Evolutionary conservation across 495 filamentous ascomycete species (phyloP), one percentile per base, ranked within the genome.

Genomic region (Aspergillus avenaceus): DNA sequence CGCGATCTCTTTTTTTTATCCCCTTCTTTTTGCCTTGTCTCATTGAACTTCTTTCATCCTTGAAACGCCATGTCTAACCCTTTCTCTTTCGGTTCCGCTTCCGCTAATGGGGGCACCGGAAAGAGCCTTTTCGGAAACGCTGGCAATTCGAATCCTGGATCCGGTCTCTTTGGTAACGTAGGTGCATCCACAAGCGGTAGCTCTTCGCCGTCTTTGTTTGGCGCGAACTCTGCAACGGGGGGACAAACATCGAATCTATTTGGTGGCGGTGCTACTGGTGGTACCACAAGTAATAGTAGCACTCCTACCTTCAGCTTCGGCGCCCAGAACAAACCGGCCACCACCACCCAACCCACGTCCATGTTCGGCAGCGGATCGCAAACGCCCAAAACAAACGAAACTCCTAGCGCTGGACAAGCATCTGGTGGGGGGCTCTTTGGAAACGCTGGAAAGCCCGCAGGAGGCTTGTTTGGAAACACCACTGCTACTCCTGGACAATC

Each of bases 371-470:
- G 55, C 31, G 54, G 41, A 47, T 54, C 61, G 28, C 60, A 65
- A 40, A 74, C 74, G 16, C 71, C 75, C 6, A 70, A 77, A 54
- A 49, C 70, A 4, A 50, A 56, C 5, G 70, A 72, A 50, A 57
- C 65, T 23, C 50, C 66, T 19, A 54, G 62, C 37, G 57, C 74
- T 37, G 62, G 52, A 14, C 67, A 67, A 55, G 56, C 69, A 37
- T 58, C 68, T 4, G 58, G 68, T 22, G 62, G 67, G 21, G 58
- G 70, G 18, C 28, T 79, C n/a, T 86, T 86, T 66, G 79, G 79
- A 45, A 70, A 66, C 14, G 50, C 62, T 7, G 41, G 44, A 14
- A 55, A 59, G 21, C 51, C 65, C 27, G 62, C 56, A 22, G 56
- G 59, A 23, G 54, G 53, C 22, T 44, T 77, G 26, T 79, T 80